phyloP scores from a whole-genome alignment of 73 alveolate genomes.

The Symbiodinium natans region DNA sequence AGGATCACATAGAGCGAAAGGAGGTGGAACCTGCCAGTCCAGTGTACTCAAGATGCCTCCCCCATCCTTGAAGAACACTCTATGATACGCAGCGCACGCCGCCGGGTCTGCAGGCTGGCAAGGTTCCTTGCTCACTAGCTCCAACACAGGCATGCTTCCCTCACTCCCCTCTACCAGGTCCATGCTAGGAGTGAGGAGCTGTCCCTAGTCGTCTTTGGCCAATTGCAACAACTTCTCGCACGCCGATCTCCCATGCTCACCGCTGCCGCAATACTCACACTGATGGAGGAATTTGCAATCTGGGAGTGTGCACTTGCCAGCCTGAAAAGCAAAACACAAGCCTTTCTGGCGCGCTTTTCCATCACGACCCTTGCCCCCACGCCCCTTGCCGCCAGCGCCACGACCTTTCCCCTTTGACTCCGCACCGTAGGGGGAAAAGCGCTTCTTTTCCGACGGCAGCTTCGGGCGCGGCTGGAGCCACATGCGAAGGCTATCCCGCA shows the following conservation, averaged over 20 bases:
- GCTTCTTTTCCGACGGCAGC: no score
- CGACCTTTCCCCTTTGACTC: no score
- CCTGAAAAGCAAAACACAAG: neutral
- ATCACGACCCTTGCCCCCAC: neutral
- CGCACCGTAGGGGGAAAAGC: no score
- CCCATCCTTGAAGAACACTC: neutral
- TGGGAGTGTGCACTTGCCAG: neutral
- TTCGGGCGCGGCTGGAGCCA: neutral
- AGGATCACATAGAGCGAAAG: neutral
- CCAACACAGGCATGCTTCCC: neutral
- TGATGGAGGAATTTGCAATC: neutral
- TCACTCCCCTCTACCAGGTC: neutral
- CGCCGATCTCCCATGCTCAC: neutral
- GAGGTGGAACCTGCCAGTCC: conserved; percentile 29
- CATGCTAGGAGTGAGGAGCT: neutral
- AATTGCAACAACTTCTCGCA: no score
- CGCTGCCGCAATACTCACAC: neutral
- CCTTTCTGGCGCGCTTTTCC: neutral
- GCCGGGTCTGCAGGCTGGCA: neutral
- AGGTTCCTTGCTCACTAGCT: neutral
- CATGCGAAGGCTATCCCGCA: neutral
- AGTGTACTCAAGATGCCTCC: neutral
- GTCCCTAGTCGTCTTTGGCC: neutral
- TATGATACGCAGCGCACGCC: neutral
- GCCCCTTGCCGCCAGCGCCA: no score